Evolutionary conservation across 805 yeast species (phyloP), one percentile per base, ranked within the genome.

Genomic region (Sugiyamaella smithiae): DNA sequence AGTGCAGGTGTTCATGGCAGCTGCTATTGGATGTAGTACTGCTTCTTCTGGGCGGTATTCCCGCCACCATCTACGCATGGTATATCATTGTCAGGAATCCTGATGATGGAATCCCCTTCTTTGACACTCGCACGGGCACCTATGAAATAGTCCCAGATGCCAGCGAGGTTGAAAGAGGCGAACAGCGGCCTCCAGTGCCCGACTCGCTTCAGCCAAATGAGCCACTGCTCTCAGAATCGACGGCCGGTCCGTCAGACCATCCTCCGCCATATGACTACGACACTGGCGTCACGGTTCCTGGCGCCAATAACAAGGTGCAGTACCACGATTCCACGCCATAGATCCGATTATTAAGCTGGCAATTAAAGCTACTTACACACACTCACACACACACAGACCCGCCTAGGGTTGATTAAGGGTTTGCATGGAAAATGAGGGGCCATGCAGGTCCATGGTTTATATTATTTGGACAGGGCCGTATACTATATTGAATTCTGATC

Each of bases 41-140:
- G 59, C 78, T 87, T 4, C 54, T 76, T 46, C 67, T 83, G 49
- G 87, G 86, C 22, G 81, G 77, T 58, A 66, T 83, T 42, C 89
- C 89, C 2, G 89, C 87, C 51, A 74, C 82, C 45, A 62, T 83
- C 12, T 88, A 83, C 58, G 82, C 88, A 4, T 67, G 82, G 43
- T 82, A 77, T 59, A 70, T 82, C 41, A 78, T 80, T 36, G 56
- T 68, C 48, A 65, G 56, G 57, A 64, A 68, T 51, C 57, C 54
- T 22, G 52, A 51, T 19, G 59, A 49, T 46, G 61, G 56, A 36
- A 55, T 48, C 36, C 56, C 57, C 29, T 52, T 48, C 38, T 29
- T 46, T 43, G 50, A 53, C 42, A 38, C 50, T 8, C 40, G 51
- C 6, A 45, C 37, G 4, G 47, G 48, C 36, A 42, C 28, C n/a